Percentiles rank a stretch among this genome's conserved stretches.
Conservation (phyloP, 116 monocot genomes). For the Cymodocea nodosa region DNA sequence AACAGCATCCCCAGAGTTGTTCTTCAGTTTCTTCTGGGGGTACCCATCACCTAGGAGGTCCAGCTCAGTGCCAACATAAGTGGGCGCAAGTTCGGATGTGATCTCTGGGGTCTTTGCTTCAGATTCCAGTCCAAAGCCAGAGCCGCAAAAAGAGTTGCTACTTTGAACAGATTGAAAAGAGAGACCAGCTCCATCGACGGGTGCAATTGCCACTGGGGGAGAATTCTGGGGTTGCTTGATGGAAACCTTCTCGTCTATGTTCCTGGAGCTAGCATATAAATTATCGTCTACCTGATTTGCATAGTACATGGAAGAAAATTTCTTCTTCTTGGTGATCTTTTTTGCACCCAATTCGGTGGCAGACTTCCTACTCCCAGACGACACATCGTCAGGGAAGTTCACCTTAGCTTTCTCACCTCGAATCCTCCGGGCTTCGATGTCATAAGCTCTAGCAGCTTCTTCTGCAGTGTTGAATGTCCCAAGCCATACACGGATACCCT, state of each 20-base stretch:
- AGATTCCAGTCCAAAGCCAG: conserved; percentile 27
- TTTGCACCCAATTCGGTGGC: background rate
- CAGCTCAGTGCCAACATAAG: conserved; percentile 5
- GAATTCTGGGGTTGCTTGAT: conserved; percentile 9
- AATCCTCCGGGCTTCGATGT: conserved; percentile 54
- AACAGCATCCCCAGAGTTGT: conserved; percentile 26
- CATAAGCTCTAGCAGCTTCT: conserved; percentile 71
- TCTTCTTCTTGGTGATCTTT: conserved; percentile 7
- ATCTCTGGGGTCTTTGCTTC: conserved; percentile 40
- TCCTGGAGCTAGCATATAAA: conserved; percentile 13
- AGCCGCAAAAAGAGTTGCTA: conserved; percentile 33
- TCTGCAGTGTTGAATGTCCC: conserved; percentile 62
- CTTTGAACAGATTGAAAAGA: conserved; percentile 40
- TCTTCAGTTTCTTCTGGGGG: conserved; percentile 33
- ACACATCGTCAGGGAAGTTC: conserved; percentile 47
- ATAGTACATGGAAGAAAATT: background rate
- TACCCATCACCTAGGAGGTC: conserved; percentile 16
- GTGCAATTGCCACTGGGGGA: background rate
- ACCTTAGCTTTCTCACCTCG: conserved; percentile 66
- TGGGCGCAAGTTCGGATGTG: conserved; percentile 25
- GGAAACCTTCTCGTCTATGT: conserved; percentile 13
- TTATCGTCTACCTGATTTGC: background rate
- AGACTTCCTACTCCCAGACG: conserved; percentile 7
- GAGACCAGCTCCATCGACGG: background rate
- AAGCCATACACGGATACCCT: conserved; percentile 66